Evolutionary conservation across 1,284 basidiomycete genomes (phyloP), one percentile per base, ranked within the genome.

Genomic region (Cutaneotrichosporon sp.): DNA sequence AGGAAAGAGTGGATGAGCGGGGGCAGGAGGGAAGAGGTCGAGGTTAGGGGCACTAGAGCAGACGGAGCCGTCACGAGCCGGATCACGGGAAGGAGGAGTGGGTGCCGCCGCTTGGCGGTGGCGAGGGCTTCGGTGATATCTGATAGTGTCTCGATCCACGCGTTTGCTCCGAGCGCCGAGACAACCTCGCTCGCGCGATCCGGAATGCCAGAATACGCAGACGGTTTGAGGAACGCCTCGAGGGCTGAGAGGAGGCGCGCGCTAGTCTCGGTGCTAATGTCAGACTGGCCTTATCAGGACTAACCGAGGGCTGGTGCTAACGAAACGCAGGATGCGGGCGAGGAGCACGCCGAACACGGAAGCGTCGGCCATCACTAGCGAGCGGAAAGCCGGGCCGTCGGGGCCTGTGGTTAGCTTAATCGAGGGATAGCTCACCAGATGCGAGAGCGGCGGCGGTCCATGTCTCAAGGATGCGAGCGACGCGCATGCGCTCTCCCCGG

Each of bases 61-160:
- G 75, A 60, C 1, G 78, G 78, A 2, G 74, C 74, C 14, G 73
- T 73, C 30, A 80, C 42, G 1, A 81, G 73, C 5, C 73, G 71
- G 5, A 72, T 69, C 53, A 77, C 63, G 14, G 72, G 69, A 18
- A 63, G 64, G 7, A 77, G 62, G 9, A 67, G 50, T 0, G 78
- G 70, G 63, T 80, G 75, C 57, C 80, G 80, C 71, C 75, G 77
- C 69, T 76, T 77, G 4, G 69, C 62, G 1, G 71, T 67, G 4
- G 76, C 67, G 22, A 80, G 65, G 56, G 63, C 69, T 42, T 74
- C 69, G 47, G 76, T 58, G 2, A 64, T 65, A 0, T 47, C 30
- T 0, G 75, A 72, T 2, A 75, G 65, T 7, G 60, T 65, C 51
- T 73, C 71, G 4, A 80, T 72, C 76, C 77, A 81, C 11, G 51